Percentiles rank a stretch among this genome's conserved stretches.
Conservation (phyloP, 2,329 filamentous ascomycete species). For the Talaromyces albobiverticillius region DNA sequence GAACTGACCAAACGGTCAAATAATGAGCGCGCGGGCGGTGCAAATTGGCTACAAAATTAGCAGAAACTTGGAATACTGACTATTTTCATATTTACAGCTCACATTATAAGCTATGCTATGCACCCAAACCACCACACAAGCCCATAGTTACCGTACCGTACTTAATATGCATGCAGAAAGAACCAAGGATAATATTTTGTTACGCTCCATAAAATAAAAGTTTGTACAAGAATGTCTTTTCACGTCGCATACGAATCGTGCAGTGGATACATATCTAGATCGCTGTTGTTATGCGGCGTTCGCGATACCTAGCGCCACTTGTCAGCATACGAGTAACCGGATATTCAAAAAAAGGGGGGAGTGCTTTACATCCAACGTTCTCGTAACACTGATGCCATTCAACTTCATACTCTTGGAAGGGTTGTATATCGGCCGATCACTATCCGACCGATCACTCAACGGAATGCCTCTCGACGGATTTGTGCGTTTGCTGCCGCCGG, state of each 20-base stretch:
- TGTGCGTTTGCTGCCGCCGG: not conserved
- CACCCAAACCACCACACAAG: too few relatives aligned
- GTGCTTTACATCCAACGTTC: constrained; percentile 12
- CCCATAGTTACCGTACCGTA: too few relatives aligned
- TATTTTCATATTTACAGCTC: too few relatives aligned
- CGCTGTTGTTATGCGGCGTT: constrained; percentile 5
- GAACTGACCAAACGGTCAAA: too few relatives aligned
- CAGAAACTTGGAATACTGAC: too few relatives aligned
- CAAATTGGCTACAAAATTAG: too few relatives aligned
- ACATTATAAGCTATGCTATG: too few relatives aligned
- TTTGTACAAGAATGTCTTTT: not conserved
- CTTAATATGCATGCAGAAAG: too few relatives aligned
- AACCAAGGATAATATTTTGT: too few relatives aligned
- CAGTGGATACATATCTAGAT: constrained; percentile 9
- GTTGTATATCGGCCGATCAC: not conserved
- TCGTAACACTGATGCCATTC: constrained; percentile 10
- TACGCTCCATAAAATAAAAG: not conserved
- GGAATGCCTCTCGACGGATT: not conserved
- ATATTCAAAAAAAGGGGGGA: not conserved
- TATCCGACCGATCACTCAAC: constrained; percentile 3
- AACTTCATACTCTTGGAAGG: not conserved
- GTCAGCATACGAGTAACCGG: not conserved
- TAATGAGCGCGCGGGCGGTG: too few relatives aligned
- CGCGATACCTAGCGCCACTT: constrained; percentile 2
- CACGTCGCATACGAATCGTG: constrained; percentile 5